Evolutionary conservation across 2,329 filamentous ascomycete species (phyloP), one percentile per base, ranked within the genome.

Genomic region (Xylaria digitata): DNA sequence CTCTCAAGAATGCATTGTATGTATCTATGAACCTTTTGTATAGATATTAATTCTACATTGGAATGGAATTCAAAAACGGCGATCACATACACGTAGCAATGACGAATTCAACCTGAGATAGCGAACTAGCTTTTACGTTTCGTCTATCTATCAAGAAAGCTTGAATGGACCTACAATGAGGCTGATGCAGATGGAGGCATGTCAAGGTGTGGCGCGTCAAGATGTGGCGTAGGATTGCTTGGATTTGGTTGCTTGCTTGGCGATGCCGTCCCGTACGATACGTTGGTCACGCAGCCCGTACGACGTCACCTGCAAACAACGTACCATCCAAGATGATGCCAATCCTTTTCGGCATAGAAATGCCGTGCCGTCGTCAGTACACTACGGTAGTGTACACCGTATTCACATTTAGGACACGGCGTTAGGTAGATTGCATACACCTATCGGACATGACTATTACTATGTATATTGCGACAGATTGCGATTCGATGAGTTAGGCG

Each of bases 261-360:
- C 55, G 48, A 49, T 19, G 52, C 46, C 53, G 34, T 49, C 21
- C 63, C 50, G 34, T 56, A 26, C 26, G 11, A 52, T 46, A 23
- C 34, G 11, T 26, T 7, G 23, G 23, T 40, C 58, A 19, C 56
- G 50, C 58, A 53, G 63, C 54, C 32, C 17, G 37, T 43, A 45
- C 53, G n/a, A 55, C 42, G 21, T 55, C 46, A 54, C 43, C 32
- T 55, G 53, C 37, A 55, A 23, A 54, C 15, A 54, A 55, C 52
- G 34, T 55, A 43, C 37, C 37, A 43, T 55, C 23, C 15, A 34
- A 26, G 40, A 15, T 6, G 23, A 46, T 11, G 23, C 49, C 15
- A 34, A 43, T 30, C 19, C 32, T 17, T 23, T 17, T 62, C 53
- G 66, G 66, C 58, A 68, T 59, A 43, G 63, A 66, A 68, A 66